phyloP scores from a whole-genome alignment of 2,329 filamentous ascomycete genomes.

The Colletotrichum orbiculare region DNA sequence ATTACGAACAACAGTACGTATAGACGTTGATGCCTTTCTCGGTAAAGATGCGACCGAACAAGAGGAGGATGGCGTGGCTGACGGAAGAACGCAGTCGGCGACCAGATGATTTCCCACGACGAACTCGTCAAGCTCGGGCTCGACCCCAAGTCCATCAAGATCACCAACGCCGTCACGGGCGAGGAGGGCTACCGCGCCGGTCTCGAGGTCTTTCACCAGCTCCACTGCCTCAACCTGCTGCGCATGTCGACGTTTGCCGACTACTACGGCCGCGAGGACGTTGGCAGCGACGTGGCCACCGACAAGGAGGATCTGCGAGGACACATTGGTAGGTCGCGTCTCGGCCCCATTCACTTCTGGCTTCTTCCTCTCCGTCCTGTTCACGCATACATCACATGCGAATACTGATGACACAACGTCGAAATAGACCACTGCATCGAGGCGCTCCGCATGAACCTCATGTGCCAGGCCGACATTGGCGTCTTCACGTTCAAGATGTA shows the following conservation, averaged over 20 bases:
- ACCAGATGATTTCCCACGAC: slow-evolving; percentile 67
- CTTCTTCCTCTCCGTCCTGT: background rate
- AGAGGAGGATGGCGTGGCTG: slow-evolving; percentile 20
- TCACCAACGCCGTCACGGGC: slow-evolving; percentile 66
- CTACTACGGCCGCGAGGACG: slow-evolving; percentile 55
- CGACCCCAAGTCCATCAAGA: slow-evolving; percentile 64
- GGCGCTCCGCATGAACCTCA: slow-evolving; percentile 61
- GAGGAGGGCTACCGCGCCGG: slow-evolving; percentile 69
- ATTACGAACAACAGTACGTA: slow-evolving; percentile 57
- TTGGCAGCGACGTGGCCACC: slow-evolving; percentile 61
- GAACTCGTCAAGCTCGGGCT: slow-evolving; percentile 65
- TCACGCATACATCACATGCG: slow-evolving; percentile 23
- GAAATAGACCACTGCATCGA: slow-evolving; percentile 63
- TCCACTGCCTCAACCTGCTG: slow-evolving; percentile 62
- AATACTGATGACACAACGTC: slow-evolving; percentile 17
- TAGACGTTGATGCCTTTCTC: slow-evolving; percentile 25
- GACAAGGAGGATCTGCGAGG: slow-evolving; percentile 53
- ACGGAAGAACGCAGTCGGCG: slow-evolving; percentile 57
- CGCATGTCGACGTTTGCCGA: slow-evolving; percentile 61
- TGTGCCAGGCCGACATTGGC: slow-evolving; percentile 66
- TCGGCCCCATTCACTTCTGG: background rate
- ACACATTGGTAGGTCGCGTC: slow-evolving; percentile 50
- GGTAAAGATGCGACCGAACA: slow-evolving; percentile 9
- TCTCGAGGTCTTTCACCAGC: slow-evolving; percentile 67
- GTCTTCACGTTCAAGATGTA: slow-evolving; percentile 64